Evolutionary conservation across 2,329 filamentous ascomycete genomes (phyloP), one percentile per base, ranked within the genome.

Genomic region (Ophiocordyceps camponoti-leonardi): DNA sequence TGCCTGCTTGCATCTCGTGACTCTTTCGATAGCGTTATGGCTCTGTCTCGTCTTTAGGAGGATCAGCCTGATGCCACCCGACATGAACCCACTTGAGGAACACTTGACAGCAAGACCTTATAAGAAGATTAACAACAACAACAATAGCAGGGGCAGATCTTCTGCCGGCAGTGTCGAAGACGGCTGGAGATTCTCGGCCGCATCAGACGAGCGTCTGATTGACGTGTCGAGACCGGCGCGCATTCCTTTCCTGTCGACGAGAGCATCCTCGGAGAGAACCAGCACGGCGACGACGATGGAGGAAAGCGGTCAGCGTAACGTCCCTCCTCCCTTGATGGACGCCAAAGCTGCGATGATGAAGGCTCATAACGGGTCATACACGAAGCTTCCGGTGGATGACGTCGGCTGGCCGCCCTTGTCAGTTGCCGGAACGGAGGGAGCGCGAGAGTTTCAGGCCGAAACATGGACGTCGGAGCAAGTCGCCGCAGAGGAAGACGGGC

Each of bases 31-130:
- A 33, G 85, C 85, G 6, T 58, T 85, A 30, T 95, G 83, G 64
- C 69, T 96, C 23, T 77, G 79, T 16, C 59, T 84, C 45, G 75
- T 83, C 53, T 96, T 95, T 75, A 77, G 81, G 39, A 82, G 83
- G 56, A 95, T 96, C 54, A 71, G 79, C 6, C 69, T 72, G 19
- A 73, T 95, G 59, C 90, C 90, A 6, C 88, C 90, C 0, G 90
- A 96, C 57, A 86, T 94, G 83, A 96, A 96, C 59, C 90, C 90
- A 2, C 71, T 96, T 14, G 88, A 95, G 59, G 78, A 84, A 52
- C 81, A 90, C 55, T 67, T 94, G 47, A 95, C 87, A 1, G 79
- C 85, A 12, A 76, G 81, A 22, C 67, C 63, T 47, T 56, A 55
- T 43, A 86, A 93, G 64, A 88, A 87, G 68, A 77, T 83, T 56